These are phyloP conservation scores for Logfia minima DNA, from an alignment of 129 eudicot species.

Conservation along the genomic window DNA sequence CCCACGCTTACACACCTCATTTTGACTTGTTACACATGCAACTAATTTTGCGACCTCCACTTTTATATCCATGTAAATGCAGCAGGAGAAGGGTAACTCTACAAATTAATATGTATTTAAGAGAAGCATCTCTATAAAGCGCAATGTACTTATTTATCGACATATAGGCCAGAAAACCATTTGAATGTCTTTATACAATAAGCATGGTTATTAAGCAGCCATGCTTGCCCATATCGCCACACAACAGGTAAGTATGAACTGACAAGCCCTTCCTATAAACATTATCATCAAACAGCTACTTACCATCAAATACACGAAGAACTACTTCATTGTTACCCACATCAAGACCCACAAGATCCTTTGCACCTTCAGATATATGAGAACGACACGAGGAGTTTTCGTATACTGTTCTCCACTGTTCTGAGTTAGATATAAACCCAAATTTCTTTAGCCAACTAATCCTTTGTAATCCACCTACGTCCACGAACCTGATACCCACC, in stretches of 20 bases:
- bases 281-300: not conserved
- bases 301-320: not conserved
- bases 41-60: not conserved
- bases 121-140: not conserved
- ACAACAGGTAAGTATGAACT: not conserved
- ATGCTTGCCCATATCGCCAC: not conserved
- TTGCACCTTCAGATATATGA: conserved; percentile 2
- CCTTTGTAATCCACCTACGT: conserved; percentile 84
- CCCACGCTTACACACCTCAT: not conserved
- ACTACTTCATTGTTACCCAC: not conserved
- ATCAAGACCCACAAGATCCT: not conserved
- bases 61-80: not conserved
- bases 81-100: not conserved
- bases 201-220: not conserved
- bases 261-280: not conserved
- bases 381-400: not conserved
- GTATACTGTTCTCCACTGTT: not conserved
- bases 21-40: not conserved
- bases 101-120: not conserved
- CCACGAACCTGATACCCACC: conserved; percentile 75
- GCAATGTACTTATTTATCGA: not conserved
- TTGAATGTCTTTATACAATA: not conserved
- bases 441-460: conserved; percentile 20
- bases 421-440: conserved; percentile 8
- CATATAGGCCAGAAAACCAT: not conserved